phyloP scores from a whole-genome alignment of 306 rosid species.

The Cucumis melo region DNA sequence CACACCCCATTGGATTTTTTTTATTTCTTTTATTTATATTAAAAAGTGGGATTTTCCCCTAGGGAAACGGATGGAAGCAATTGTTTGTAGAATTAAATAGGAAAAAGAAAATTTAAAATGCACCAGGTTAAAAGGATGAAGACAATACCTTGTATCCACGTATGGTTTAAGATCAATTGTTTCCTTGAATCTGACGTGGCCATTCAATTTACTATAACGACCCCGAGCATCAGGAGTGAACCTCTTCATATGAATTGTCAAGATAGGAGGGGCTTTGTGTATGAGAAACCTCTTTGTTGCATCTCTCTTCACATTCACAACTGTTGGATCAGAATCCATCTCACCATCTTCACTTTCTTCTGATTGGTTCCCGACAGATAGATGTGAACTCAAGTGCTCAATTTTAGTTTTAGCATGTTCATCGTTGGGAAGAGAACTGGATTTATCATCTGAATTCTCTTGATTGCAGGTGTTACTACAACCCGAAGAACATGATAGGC shows the following conservation, averaged over 20 bases:
- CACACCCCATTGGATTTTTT: background rate
- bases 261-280: slow-evolving; percentile 59
- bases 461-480: slow-evolving; percentile 19
- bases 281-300: slow-evolving; percentile 77
- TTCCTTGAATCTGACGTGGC: slow-evolving; percentile 69
- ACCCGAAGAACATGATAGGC: slow-evolving; percentile 25
- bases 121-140: background rate
- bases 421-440: slow-evolving; percentile 21
- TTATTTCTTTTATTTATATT: background rate
- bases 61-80: background rate
- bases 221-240: slow-evolving; percentile 93
- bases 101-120: background rate
- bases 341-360: slow-evolving; percentile 30
- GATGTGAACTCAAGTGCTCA: slow-evolving; percentile 8
- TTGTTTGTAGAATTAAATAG: background rate
- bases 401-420: slow-evolving; percentile 5
- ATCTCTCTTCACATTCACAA: slow-evolving; percentile 64
- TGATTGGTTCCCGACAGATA: slow-evolving; percentile 15
- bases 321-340: slow-evolving; percentile 21
- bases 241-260: slow-evolving; percentile 87
- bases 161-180: slow-evolving; percentile 68
- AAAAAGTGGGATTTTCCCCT: background rate
- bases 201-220: slow-evolving; percentile 80
- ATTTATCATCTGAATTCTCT: slow-evolving; percentile 27
- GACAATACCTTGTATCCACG: slow-evolving; percentile 65